phyloP scores from a whole-genome alignment of 352 stramenopile species.

The Saprolegnia diclina region DNA sequence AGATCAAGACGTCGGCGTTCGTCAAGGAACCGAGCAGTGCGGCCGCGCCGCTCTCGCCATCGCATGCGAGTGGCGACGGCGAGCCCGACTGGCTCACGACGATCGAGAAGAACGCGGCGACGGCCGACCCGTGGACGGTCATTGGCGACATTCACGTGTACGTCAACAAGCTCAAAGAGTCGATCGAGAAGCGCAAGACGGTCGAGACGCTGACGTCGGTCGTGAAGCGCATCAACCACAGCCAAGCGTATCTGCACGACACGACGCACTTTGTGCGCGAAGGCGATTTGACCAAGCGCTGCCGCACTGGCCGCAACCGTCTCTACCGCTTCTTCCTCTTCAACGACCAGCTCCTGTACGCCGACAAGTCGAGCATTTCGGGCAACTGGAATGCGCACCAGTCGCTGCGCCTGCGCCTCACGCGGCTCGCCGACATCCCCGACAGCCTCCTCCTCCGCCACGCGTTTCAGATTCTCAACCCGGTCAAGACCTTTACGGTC shows the following conservation, averaged over 20 bases:
- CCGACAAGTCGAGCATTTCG: constrained; percentile 62
- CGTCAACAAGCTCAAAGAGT: constrained; percentile 85
- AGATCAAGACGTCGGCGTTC: constrained; percentile 50
- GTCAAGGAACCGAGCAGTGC: constrained; percentile 22
- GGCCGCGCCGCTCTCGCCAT: background rate
- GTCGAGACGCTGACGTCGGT: constrained; percentile 82
- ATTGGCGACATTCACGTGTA: constrained; percentile 88
- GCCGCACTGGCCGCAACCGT: constrained; percentile 79
- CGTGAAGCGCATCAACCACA: constrained; percentile 87
- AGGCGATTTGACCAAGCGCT: constrained; percentile 93
- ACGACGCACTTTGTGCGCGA: constrained; percentile 92
- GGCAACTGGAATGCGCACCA: constrained; percentile 83
- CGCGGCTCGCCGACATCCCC: constrained; percentile 66
- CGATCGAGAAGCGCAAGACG: constrained; percentile 74
- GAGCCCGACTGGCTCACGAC: constrained; percentile 44
- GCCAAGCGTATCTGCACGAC: constrained; percentile 89
- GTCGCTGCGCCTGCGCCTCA: constrained; percentile 74
- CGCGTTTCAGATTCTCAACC: constrained; percentile 82
- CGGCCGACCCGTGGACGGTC: constrained; percentile 67
- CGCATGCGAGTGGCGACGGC: constrained; percentile 13
- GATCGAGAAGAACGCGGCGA: constrained; percentile 56
- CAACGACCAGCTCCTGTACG: constrained; percentile 81
- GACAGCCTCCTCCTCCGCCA: constrained; percentile 66
- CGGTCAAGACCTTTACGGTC: constrained; percentile 79
- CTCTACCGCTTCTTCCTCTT: constrained; percentile 86